Evolutionary conservation across 306 rosid species (phyloP).

Genomic region (Morella rubra): DNA sequence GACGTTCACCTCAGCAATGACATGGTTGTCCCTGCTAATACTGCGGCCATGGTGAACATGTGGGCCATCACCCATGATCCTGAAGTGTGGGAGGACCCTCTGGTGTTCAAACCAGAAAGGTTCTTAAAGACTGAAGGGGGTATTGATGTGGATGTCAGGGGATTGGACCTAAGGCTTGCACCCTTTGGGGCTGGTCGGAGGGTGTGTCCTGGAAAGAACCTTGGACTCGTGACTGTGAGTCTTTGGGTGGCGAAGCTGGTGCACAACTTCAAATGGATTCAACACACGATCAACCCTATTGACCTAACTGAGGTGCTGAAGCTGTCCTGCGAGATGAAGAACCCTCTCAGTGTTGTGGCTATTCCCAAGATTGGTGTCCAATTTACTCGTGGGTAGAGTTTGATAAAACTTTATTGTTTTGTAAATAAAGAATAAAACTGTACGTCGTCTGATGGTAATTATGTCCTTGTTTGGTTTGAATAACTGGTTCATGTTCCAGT

Average conservation of each 20-base stretch:
- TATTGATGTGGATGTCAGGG: conserved; percentile 53
- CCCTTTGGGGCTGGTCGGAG: conserved; percentile 62
- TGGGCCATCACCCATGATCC: conserved; percentile 65
- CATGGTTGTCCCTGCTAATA: conserved; percentile 48
- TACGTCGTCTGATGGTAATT: neutral
- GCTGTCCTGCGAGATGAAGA: conserved; percentile 44
- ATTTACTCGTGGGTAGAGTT: neutral
- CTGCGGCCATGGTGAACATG: conserved; percentile 68
- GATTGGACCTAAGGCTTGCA: conserved; percentile 48
- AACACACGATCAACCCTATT: conserved; percentile 33
- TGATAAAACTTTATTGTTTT: neutral
- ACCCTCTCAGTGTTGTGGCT: conserved; percentile 38
- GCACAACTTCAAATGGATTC: conserved; percentile 40
- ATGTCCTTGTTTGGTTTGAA: too few relatives aligned
- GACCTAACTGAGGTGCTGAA: conserved; percentile 27
- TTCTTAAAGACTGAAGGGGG: conserved; percentile 32
- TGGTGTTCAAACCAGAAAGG: conserved; percentile 48
- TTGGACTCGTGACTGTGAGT: conserved; percentile 44
- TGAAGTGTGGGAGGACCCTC: conserved; percentile 42
- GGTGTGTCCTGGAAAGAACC: conserved; percentile 56
- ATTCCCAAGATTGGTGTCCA: conserved; percentile 22
- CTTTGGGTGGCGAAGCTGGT: conserved; percentile 52
- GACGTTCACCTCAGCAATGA: conserved; percentile 57
- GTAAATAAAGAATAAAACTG: neutral
- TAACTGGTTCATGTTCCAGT: too few relatives aligned